Conservation (phyloP, 2,329 filamentous ascomycete species). For the Alternaria postmessia region DNA sequence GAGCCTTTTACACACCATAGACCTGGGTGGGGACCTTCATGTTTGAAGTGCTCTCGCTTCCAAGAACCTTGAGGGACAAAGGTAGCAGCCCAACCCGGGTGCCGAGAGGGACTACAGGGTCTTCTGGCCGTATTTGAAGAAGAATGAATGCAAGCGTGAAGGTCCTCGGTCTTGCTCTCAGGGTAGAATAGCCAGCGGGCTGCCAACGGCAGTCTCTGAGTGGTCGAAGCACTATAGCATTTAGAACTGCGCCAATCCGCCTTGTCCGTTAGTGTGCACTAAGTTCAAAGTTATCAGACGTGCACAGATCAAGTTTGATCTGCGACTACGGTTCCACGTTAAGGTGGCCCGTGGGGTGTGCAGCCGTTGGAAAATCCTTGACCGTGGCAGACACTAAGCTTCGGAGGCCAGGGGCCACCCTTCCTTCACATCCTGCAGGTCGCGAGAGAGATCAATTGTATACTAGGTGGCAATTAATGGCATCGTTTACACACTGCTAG, state of each 20-base stretch:
- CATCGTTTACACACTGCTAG: slow-evolving; percentile 5
- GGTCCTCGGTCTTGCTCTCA: slow-evolving; percentile 19
- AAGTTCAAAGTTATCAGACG: slow-evolving; percentile 31
- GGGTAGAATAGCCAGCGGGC: slow-evolving; percentile 22
- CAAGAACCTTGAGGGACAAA: slow-evolving; percentile 20
- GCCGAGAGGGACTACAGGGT: slow-evolving; percentile 29
- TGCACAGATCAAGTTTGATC: slow-evolving; percentile 40
- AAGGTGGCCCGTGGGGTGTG: slow-evolving; percentile 37
- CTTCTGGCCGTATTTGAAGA: slow-evolving; percentile 24
- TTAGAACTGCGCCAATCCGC: slow-evolving; percentile 32
- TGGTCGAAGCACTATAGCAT: slow-evolving; percentile 14
- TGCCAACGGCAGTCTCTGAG: slow-evolving; percentile 10
- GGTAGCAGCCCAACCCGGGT: slow-evolving; percentile 27
- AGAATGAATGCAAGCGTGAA: slow-evolving; percentile 38
- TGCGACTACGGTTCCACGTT: slow-evolving; percentile 45
- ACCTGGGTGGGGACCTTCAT: slow-evolving; percentile 29
- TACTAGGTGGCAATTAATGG: slow-evolving; percentile 6
- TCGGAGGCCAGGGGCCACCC: slow-evolving; percentile 19
- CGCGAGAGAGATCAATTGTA: slow-evolving; percentile 25
- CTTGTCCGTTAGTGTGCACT: slow-evolving; percentile 29
- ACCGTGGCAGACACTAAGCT: slow-evolving; percentile 31
- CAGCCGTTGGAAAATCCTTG: slow-evolving; percentile 34
- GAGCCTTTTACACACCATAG: slow-evolving; percentile 29
- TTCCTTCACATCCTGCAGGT: slow-evolving; percentile 17
- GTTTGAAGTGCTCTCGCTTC: slow-evolving; percentile 34